Evolutionary conservation across 1,139 yeast genomes (phyloP), one percentile per base, ranked within the genome.

Genomic region (Debaryomyces singareniensis): DNA sequence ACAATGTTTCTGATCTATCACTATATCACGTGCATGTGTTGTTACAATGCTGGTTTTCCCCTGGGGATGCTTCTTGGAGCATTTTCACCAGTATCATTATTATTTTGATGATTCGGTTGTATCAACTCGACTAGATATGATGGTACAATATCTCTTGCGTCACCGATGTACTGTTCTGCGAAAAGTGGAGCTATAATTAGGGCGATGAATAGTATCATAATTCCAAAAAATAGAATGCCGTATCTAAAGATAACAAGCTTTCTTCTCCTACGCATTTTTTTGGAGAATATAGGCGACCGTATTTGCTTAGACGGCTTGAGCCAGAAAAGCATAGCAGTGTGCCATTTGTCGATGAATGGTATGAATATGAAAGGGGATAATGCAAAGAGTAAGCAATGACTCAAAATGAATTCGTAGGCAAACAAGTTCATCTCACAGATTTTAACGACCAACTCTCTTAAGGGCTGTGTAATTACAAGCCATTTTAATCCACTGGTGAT

Each of bases 381-480:
- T 3, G 66, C 47, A 35, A 76, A 69, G 28, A 84, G 54, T 10
- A 86, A 49, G 16, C 67, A 48, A 49, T 86, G 95, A 0, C 86
- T 79, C 24, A 83, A 50, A 1, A 78, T 55, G 44, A 82, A 84
- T 51, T 86, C 96, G 23, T 72, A 71, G 0, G 85, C 74, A 55
- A 83, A 86, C 32, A 69, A 55, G 29, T 78, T 71, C 61, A 78
- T 61, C 48, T 86, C 96, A 43, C 76, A 67, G 2, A 70, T 55
- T 45, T 86, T 86, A 24, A 86, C 80, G 5, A 75, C 33, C 29
- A 67, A 68, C 48, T 86, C 96, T 35, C 95, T 58, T 4, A 72
- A 29, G 0, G 91, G 87, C 43, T 83, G 93, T 0, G 79, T 62
- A 2, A 83, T 32, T 1, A 69, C 56, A 24, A 67, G 51, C 71